phyloP scores from a whole-genome alignment of 75 land plant species.

The Cryptomeria japonica region DNA sequence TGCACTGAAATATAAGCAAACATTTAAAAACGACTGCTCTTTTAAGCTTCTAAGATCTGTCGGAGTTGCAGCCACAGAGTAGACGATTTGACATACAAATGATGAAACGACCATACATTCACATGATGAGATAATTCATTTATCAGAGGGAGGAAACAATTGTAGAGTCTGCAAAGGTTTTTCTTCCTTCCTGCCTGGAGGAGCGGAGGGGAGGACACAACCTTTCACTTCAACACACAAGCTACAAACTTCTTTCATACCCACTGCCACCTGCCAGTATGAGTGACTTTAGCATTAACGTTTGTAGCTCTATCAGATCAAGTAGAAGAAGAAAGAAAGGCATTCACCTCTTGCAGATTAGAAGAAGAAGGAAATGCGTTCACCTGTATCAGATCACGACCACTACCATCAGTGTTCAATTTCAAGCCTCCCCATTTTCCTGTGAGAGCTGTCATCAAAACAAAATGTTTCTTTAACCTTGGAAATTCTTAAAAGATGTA shows the following conservation, averaged over 20 bases:
- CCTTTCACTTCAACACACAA: background rate
- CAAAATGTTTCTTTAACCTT: too few relatives aligned
- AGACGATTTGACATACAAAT: too few relatives aligned
- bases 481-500: too few relatives aligned
- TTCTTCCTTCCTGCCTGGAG: background rate
- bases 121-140: background rate
- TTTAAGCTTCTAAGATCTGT: too few relatives aligned
- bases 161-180: background rate
- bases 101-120: too few relatives aligned
- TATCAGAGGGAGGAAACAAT: background rate
- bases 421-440: background rate
- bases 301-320: too few relatives aligned
- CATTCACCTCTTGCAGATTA: background rate
- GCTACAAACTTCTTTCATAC: background rate
- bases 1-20: too few relatives aligned
- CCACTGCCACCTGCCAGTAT: background rate
- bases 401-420: background rate
- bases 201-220: background rate
- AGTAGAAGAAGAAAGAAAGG: background rate
- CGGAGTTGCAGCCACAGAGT: too few relatives aligned
- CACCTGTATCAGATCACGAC: background rate
- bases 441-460: too few relatives aligned
- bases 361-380: too few relatives aligned
- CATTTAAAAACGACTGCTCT: too few relatives aligned
- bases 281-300: background rate